Evolutionary conservation across 768 basidiomycete species (phyloP).

Genomic region (Auriculariales sp.): DNA sequence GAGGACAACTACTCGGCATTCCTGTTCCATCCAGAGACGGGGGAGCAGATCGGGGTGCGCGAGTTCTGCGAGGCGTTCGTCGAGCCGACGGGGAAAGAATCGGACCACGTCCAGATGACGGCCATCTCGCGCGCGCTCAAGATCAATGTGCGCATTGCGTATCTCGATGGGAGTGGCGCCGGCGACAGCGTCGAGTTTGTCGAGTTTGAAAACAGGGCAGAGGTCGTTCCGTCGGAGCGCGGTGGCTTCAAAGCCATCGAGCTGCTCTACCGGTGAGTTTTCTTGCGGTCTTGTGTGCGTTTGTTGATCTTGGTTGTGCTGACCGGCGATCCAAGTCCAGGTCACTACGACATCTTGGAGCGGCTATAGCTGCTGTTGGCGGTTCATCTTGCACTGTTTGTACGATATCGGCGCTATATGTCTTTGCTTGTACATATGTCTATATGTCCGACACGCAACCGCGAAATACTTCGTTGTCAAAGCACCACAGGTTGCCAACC

Average conservation of each 20-base stretch:
- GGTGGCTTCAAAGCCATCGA: conserved; percentile 36
- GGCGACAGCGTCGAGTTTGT: conserved; percentile 50
- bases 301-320: conserved; percentile 1
- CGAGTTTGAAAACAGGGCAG: conserved; percentile 37
- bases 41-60: conserved; percentile 35
- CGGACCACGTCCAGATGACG: conserved; percentile 76
- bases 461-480: too few species aligned
- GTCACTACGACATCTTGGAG: conserved; percentile 72
- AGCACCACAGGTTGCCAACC: too few species aligned
- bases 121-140: conserved; percentile 57
- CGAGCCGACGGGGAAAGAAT: conserved; percentile 64
- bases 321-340: conserved; percentile 38
- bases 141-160: conserved; percentile 59
- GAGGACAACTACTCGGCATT: conserved; percentile 51
- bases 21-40: conserved; percentile 62
- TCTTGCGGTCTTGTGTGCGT: conserved; percentile 1
- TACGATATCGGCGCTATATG: conserved; percentile 20
- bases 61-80: conserved; percentile 70
- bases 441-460: too few species aligned
- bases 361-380: conserved; percentile 8
- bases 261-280: conserved; percentile 58
- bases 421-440: conserved; percentile 30
- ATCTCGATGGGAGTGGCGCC: conserved; percentile 51
- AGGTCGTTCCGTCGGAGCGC: conserved; percentile 10
- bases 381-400: background rate